Base-by-base conservation (phyloP, 768 basidiomycete species). In the Phaeotremella fagi region DNA sequence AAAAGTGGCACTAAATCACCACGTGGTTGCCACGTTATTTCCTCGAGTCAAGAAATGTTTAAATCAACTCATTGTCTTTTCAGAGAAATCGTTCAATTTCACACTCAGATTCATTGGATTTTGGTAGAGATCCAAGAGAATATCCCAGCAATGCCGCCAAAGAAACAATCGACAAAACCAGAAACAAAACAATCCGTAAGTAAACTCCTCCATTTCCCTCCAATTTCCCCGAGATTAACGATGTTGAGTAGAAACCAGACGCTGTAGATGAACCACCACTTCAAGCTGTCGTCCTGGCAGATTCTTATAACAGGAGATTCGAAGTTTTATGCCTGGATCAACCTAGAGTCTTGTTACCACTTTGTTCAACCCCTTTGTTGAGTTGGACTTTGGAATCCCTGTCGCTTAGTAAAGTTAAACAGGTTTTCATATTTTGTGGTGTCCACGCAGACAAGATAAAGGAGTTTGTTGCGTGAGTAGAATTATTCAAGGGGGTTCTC, bases 341-440 rank as follows among this genome's bases (percentile, higher is more conserved):
- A 76, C 92, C 92, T 58, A 82, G 92, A 74, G 90, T 89, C 75
- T 80, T 98, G 11, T 79, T 98, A 22, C 95, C 94, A 0, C 82
- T 98, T 61, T 91, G 91, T 76, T 97, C 97, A 75, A 86, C 87
- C 0, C 86, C 91, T 3, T 77, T 99, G 26, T 80, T 99, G 28
- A 88, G 90, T 64, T 98, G 94, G 91, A 97, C 95, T 2, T 85
- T 98, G 55, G 95, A 99, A 71, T 87, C 87, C 71, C 82, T 99
- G 29, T 85, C 89, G 25, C 79, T 95, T n/a, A 89, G 90, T 28
- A 90, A 90, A 49, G 90, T 99, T 29, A 88, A 92, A 71, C 89
- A 97, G 76, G 87, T 95, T 54, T 94, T 95, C 72, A 86, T 99
- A 42, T 84, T 98, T 64, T 92, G 91, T 72, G 83, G 88, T 55